phyloP scores from a whole-genome alignment of 371 early-diverging fungal species.

The Syncephalastrum sp. region DNA sequence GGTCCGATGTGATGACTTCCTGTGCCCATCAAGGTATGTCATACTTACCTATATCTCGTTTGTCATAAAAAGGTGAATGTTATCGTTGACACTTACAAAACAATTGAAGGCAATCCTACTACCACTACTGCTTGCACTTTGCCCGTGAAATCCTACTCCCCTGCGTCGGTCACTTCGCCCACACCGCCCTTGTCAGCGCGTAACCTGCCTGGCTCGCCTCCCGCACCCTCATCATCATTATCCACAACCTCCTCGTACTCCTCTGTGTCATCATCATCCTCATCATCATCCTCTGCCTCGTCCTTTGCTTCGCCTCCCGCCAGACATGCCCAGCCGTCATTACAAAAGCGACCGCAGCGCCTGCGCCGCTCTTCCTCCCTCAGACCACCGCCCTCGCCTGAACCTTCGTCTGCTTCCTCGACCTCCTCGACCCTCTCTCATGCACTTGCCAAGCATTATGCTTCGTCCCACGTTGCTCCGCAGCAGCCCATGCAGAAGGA shows the following conservation, averaged over 20 bases:
- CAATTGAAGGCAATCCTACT: too few relatives aligned
- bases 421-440: not conserved
- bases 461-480: not conserved
- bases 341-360: not conserved
- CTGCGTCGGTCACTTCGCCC: not conserved
- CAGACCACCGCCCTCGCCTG: slow-evolving; percentile 1
- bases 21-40: not conserved
- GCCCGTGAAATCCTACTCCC: too few relatives aligned
- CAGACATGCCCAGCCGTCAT: slow-evolving; percentile 1
- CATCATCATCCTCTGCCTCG: too few relatives aligned
- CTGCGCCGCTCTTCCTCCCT: too few relatives aligned
- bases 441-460: not conserved
- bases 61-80: slow-evolving; percentile 3
- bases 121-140: too few relatives aligned
- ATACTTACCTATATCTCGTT: not conserved
- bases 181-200: not conserved
- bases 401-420: slow-evolving; percentile 6
- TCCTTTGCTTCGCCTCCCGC: too few relatives aligned
- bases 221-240: too few relatives aligned
- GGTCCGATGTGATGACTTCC: slow-evolving; percentile 31
- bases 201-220: not conserved
- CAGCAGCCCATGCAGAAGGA: not conserved
- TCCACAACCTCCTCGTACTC: too few relatives aligned
- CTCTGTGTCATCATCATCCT: too few relatives aligned
- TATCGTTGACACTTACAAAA: not conserved